Evolutionary conservation across 441 rosid genomes (phyloP), one percentile per base, ranked within the genome.

Genomic region (Brassica balearica): DNA sequence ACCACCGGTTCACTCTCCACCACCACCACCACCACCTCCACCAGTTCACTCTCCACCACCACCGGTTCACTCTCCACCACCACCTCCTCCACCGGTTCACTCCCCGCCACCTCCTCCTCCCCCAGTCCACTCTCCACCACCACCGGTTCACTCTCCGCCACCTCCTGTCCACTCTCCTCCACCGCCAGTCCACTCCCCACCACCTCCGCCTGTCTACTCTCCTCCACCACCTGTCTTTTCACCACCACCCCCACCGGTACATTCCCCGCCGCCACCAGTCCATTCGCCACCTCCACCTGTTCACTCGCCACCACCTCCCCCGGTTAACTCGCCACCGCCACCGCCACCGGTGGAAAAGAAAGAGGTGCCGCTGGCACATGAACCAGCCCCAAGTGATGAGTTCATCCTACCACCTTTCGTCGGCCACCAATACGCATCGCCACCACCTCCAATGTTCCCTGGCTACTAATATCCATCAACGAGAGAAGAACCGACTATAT

Each of bases 381-480:
- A 75, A 2, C 81, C 76, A 27, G 29, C 58, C 19, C 62, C 76
- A 29, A 67, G 76, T 65, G 69, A 72, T n/a, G 77, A 32, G 1
- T 83, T 80, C 17, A 27, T 75, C 14, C 14, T 80, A 17, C 87
- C 89, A 53, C 77, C 85, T 2, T 67, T 66, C 36, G 72, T 83
- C 23, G 86, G 86, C 60, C 74, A 77, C 80, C 76, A 34, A 65
- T 82, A 69, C 75, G 51, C 86, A 69, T 83, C 88, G 1, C 83
- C 86, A 11, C 84, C 86, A 6, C 95, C 98, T 11, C 98, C 98
- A 14, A 69, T 86, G 61, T 85, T 87, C 80, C 87, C 84, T 10
- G 95, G 97, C 79, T 93, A 93, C 82, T 88, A 87, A 84, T 60
- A n/a, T 38, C 36, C 36, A 20, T 38, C 70, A 15, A 70, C 36